Evolutionary conservation across 495 filamentous ascomycete species (phyloP), one percentile per base, ranked within the genome.

Genomic region (Talaromyces liani): DNA sequence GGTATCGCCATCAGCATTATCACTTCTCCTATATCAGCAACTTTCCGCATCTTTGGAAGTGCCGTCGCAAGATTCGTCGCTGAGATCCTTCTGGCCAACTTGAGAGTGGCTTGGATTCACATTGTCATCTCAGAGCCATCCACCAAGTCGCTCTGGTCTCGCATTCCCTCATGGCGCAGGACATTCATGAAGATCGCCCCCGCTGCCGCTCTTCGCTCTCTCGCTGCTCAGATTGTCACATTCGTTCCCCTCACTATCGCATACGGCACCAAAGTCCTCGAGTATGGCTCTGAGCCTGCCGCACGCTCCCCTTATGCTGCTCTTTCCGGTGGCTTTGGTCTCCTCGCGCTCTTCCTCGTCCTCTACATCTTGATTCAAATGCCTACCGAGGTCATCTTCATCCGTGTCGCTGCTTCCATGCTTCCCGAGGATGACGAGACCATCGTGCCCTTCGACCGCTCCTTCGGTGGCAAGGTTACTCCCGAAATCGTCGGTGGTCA

Each of bases 371-470:
- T 86, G 34, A 70, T 90, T 55, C 70, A 81, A 54, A 73, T 91
- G 63, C 89, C 89, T 6, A 85, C 84, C 12, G 74, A 72, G 7
- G 87, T 88, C 14, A 83, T 84, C 31, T 81, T 88, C 45, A 77
- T 84, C 64, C 88, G 89, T 61, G 83, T 91, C 24, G 87, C 91
- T 54, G 88, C 89, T 16, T 88, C 86, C 4, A 81, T 90, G 71
- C 82, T 92, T 0, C 79, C 87, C 0, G 87, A 90, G 62, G 79
- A 84, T 27, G 75, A 90, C 55, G 86, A 91, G 71, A 80, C 85
- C 3, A 89, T 92, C 64, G 86, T 92, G 54, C 84, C 86, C n/a
- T 91, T 91, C 60, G 89, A 92, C 75, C 84, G 87, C 57, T 84
- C 79, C 55, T 90, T 90, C 64, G 84, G 80, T 45, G 80, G 84